Evolutionary conservation across 257 asterid species (phyloP).

Genomic region (Datura wrightii): DNA sequence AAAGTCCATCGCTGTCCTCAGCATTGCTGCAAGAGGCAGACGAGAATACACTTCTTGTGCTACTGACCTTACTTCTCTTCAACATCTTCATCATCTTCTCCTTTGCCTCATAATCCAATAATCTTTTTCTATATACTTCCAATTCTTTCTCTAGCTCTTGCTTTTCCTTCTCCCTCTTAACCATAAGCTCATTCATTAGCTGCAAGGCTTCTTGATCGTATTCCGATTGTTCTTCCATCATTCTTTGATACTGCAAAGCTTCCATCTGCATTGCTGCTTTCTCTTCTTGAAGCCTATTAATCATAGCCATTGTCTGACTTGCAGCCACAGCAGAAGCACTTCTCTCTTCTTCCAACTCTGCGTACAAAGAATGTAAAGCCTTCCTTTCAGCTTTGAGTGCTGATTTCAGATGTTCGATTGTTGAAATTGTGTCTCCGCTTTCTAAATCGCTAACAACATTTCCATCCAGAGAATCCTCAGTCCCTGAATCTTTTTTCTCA

Average conservation of each 20-base stretch:
- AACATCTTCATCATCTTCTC: slow-evolving; percentile 57
- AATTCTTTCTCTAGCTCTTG: slow-evolving; percentile 75
- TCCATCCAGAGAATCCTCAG: slow-evolving; percentile 84
- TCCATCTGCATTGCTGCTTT: slow-evolving; percentile 98
- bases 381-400: slow-evolving; percentile 70
- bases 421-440: slow-evolving; percentile 58
- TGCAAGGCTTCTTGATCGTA: slow-evolving; percentile 97
- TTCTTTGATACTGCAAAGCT: slow-evolving; percentile 94
- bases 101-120: slow-evolving; percentile 65
- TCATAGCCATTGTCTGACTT: slow-evolving; percentile 97
- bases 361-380: slow-evolving; percentile 67
- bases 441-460: slow-evolving; percentile 84
- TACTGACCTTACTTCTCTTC: slow-evolving; percentile 63
- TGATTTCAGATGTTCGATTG: slow-evolving; percentile 62
- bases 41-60: slow-evolving; percentile 67
- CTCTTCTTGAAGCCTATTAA: slow-evolving; percentile 95
- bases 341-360: slow-evolving; percentile 91
- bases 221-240: slow-evolving; percentile 98
- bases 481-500: slow-evolving; percentile 70
- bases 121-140: slow-evolving; percentile 65
- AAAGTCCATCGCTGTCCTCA: slow-evolving; percentile 84
- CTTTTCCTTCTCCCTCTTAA: slow-evolving; percentile 89
- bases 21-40: slow-evolving; percentile 80
- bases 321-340: slow-evolving; percentile 95
- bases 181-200: slow-evolving; percentile 86